These are phyloP conservation scores for Pseudozyma flocculosa DNA, from an alignment of 1,284 basidiomycete genomes.

Conservation along the genomic window DNA sequence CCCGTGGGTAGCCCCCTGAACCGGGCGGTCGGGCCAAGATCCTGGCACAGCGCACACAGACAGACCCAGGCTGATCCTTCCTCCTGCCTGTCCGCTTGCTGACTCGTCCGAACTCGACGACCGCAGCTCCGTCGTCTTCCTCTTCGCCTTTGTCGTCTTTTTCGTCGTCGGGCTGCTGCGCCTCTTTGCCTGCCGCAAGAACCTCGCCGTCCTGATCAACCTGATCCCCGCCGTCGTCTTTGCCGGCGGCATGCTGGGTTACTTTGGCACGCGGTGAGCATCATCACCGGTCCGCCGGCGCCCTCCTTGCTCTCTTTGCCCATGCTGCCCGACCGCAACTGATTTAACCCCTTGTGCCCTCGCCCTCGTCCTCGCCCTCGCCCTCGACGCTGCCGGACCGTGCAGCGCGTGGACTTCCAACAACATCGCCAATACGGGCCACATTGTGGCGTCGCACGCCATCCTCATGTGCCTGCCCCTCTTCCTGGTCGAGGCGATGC, in stretches of 20 bases:
- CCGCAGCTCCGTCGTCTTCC: conserved; percentile 26
- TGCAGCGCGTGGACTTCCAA: background rate
- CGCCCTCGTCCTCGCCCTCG: no score
- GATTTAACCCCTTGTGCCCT: no score
- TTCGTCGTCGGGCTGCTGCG: conserved; percentile 17
- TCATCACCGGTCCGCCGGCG: no score
- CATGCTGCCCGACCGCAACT: no score
- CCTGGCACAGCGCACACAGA: no score
- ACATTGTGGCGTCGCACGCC: conserved; percentile 5
- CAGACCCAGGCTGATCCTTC: no score
- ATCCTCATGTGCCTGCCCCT: conserved; percentile 14
- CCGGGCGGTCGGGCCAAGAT: background rate
- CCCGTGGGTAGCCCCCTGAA: conserved; percentile 9
- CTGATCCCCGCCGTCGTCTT: background rate
- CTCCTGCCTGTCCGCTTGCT: background rate
- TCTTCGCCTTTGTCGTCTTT: conserved; percentile 15
- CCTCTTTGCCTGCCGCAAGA: conserved; percentile 8
- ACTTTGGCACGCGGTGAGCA: background rate
- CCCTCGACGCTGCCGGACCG: no score
- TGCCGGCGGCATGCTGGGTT: background rate
- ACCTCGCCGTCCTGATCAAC: conserved; percentile 4
- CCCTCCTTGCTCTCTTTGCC: no score
- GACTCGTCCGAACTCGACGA: background rate
- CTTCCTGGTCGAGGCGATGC: conserved; percentile 18
- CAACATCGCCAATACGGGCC: background rate